phyloP scores from a whole-genome alignment of 2,329 filamentous ascomycete species.

The Neospermospora avenae region DNA sequence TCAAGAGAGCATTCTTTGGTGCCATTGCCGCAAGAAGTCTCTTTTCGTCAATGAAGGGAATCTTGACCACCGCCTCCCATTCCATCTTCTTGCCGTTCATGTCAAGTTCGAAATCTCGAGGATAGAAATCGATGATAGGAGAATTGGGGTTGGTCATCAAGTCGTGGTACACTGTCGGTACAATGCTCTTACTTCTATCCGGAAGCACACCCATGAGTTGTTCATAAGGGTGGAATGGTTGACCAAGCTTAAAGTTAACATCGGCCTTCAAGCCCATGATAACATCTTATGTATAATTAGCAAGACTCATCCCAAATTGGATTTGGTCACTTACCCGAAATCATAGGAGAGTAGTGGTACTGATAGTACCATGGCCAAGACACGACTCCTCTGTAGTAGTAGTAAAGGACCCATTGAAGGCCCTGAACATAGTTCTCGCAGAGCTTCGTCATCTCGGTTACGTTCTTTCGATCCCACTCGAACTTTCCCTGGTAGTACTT shows the following conservation, averaged over 20 bases:
- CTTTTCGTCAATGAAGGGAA: constrained; percentile 95
- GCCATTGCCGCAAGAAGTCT: constrained; percentile 82
- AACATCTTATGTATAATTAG: constrained; percentile 57
- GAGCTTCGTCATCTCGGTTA: constrained; percentile 75
- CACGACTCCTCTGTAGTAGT: constrained; percentile 95
- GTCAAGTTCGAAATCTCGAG: constrained; percentile 92
- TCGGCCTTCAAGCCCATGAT: constrained; percentile 82
- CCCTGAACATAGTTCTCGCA: constrained; percentile 97
- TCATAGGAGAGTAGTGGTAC: constrained; percentile 97
- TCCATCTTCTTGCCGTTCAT: constrained; percentile 99
- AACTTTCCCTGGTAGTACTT: constrained; percentile 92
- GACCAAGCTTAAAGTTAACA: constrained; percentile 88
- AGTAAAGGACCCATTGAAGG: constrained; percentile 95
- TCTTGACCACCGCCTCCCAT: constrained; percentile 98
- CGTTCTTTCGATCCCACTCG: constrained; percentile 78
- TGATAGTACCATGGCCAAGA: constrained; percentile 98
- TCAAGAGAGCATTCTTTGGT: constrained; percentile 75
- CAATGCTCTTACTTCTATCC: constrained; percentile 95
- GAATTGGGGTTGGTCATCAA: constrained; percentile 90
- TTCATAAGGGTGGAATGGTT: constrained; percentile 92
- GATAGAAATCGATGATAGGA: constrained; percentile 97
- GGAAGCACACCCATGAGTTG: constrained; percentile 98
- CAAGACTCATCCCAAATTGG: constrained; percentile 20
- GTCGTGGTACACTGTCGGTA: constrained; percentile 80
- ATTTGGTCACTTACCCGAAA: constrained; percentile 58